These are phyloP conservation scores for Quercus glauca DNA, from an alignment of 306 rosid species.

Conservation along the genomic window DNA sequence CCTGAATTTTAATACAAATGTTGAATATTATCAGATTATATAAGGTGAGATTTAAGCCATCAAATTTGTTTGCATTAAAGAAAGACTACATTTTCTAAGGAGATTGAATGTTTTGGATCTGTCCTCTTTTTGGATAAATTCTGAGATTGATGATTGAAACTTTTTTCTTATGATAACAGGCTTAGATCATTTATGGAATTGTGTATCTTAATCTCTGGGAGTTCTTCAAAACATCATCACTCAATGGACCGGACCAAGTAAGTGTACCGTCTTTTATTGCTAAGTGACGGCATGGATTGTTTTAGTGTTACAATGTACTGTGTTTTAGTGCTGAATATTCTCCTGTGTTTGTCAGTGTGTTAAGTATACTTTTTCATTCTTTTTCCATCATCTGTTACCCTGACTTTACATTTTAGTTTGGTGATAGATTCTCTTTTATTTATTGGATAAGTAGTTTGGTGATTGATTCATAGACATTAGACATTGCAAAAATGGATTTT, in stretches of 20 bases:
- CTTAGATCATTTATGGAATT: constrained; percentile 93
- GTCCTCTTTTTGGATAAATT: not conserved
- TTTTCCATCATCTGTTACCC: not conserved
- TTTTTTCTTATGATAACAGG: constrained; percentile 44
- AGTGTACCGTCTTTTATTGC: constrained; percentile 23
- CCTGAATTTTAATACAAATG: too few relatives aligned
- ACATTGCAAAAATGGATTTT: not conserved
- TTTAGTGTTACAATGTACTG: not conserved
- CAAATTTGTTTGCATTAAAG: too few relatives aligned
- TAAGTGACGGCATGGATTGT: constrained; percentile 9
- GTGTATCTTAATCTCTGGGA: constrained; percentile 82
- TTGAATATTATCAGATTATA: constrained; percentile 3
- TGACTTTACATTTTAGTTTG: not conserved
- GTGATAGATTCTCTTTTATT: too few relatives aligned
- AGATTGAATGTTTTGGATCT: not conserved
- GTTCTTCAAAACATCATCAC: constrained; percentile 47
- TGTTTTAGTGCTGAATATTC: not conserved
- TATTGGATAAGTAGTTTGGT: not conserved
- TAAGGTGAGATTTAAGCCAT: too few relatives aligned
- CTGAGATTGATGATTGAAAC: constrained; percentile 9
- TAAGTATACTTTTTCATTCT: not conserved
- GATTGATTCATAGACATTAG: not conserved
- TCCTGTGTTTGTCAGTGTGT: not conserved
- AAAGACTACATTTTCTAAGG: too few relatives aligned
- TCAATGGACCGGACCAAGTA: constrained; percentile 38